phyloP scores from a whole-genome alignment of 2,329 filamentous ascomycete species.

The Trematosphaeria pertusa region DNA sequence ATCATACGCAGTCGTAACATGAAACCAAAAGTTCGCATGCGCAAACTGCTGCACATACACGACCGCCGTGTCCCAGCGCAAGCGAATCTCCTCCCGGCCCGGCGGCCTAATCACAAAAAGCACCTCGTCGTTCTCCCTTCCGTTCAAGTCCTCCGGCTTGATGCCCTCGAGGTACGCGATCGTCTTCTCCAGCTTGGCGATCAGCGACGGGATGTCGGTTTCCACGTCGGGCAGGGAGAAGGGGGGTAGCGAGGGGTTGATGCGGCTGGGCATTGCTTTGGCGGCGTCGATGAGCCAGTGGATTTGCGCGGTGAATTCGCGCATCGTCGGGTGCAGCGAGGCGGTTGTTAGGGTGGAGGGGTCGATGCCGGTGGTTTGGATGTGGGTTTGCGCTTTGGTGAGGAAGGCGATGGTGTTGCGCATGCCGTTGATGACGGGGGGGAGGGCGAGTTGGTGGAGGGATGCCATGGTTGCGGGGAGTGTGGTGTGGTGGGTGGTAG shows the following conservation, averaged over 20 bases:
- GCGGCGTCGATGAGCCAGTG: conserved; percentile 52
- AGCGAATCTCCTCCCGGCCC: conserved; percentile 45
- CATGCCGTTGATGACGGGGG: conserved; percentile 52
- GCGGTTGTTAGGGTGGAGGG: conserved; percentile 48
- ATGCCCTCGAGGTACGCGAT: conserved; percentile 56
- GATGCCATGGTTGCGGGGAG: conserved; percentile 25
- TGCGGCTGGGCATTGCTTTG: conserved; percentile 49
- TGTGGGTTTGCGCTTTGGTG: conserved; percentile 52
- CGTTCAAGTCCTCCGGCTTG: conserved; percentile 52
- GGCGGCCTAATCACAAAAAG: conserved; percentile 33
- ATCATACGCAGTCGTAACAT: conserved; percentile 64
- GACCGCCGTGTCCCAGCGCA: conserved; percentile 51
- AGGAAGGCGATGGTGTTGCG: conserved; percentile 53
- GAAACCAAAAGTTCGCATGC: conserved; percentile 70
- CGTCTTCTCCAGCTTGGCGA: conserved; percentile 56
- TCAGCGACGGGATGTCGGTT: conserved; percentile 58
- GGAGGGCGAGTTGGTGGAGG: conserved; percentile 49
- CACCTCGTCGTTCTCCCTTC: conserved; percentile 51
- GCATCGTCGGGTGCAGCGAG: conserved; percentile 59
- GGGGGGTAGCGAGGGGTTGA: conserved; percentile 44
- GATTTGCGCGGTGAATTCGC: conserved; percentile 58
- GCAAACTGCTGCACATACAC: conserved; percentile 59
- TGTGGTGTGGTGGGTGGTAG: background rate
- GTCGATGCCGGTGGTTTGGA: conserved; percentile 46
- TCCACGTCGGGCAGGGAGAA: conserved; percentile 51